Conservation (phyloP, 1,284 basidiomycete species). For the Schizophyllum commune region DNA sequence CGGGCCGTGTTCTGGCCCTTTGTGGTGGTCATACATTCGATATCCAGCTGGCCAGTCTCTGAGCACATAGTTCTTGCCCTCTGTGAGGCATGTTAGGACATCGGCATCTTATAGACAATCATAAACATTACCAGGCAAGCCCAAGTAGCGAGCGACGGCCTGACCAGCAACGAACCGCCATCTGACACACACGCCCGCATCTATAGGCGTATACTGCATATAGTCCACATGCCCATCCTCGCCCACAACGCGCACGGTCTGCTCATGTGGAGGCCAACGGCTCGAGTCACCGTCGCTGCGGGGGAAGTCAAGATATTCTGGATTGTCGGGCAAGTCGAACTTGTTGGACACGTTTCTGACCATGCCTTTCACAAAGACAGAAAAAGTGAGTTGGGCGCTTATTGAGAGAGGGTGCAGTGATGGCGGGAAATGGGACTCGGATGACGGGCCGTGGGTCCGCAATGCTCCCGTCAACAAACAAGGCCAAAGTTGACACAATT, state of each 20-base stretch:
- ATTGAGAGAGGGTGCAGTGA: no score
- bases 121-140: conserved; percentile 36
- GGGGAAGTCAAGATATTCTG: conserved; percentile 27
- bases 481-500: no score
- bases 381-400: no score
- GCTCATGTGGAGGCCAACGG: conserved; percentile 51
- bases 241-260: conserved; percentile 34
- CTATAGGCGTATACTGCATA: conserved; percentile 44
- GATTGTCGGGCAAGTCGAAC: not conserved
- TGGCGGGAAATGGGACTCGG: no score
- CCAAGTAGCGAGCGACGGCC: conserved; percentile 45
- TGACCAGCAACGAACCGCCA: conserved; percentile 56
- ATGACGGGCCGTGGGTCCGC: no score
- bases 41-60: conserved; percentile 61
- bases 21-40: conserved; percentile 67
- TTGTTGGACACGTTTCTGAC: not conserved
- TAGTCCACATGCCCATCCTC: conserved; percentile 59
- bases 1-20: conserved; percentile 43
- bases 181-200: conserved; percentile 42
- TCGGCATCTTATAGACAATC: not conserved
- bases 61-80: conserved; percentile 51
- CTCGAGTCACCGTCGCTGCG: conserved; percentile 48
- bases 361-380: no score
- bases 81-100: conserved; percentile 1
- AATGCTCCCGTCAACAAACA: no score